phyloP scores from a whole-genome alignment of 306 rosid genomes.

The Acacia crassicarpa region DNA sequence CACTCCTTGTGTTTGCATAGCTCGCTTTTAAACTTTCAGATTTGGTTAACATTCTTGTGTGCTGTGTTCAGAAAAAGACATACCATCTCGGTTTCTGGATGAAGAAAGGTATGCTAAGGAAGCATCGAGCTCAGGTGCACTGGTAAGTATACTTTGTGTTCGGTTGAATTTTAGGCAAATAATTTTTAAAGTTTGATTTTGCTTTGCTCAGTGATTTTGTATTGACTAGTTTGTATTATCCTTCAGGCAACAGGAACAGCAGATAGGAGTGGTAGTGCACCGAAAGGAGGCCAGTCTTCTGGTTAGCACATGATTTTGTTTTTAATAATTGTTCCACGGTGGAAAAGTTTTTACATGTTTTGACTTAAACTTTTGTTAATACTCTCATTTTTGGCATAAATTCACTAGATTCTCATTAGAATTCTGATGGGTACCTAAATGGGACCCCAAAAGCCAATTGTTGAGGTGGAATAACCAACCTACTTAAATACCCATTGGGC shows the following conservation, averaged over 20 bases:
- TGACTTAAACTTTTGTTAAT: not conserved
- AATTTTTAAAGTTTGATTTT: not conserved
- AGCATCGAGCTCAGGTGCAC: slow-evolving; percentile 71
- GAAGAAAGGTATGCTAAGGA: slow-evolving; percentile 63
- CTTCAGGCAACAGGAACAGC: slow-evolving; percentile 59
- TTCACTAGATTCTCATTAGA: slow-evolving; percentile 6
- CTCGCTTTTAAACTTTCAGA: slow-evolving; percentile 17
- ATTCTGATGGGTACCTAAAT: not conserved
- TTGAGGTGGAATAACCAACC: not conserved
- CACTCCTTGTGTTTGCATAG: slow-evolving; percentile 18
- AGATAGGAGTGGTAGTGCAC: slow-evolving; percentile 41
- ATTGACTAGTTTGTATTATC: slow-evolving; percentile 15
- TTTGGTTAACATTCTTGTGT: slow-evolving; percentile 22
- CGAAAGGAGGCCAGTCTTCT: slow-evolving; percentile 58
- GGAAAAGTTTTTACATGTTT: slow-evolving; percentile 13
- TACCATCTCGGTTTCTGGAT: slow-evolving; percentile 69
- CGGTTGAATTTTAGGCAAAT: not conserved
- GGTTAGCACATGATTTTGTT: slow-evolving; percentile 52
- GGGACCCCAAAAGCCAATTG: not conserved
- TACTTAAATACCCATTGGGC: not conserved
- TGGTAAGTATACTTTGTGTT: slow-evolving; percentile 47
- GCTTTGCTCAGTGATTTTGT: slow-evolving; percentile 16
- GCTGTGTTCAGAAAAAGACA: slow-evolving; percentile 72
- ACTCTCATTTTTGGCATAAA: not conserved
- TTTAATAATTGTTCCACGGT: not conserved